Conservation (phyloP, 2,329 filamentous ascomycete species). For the Hymenoscyphus salicellus region DNA sequence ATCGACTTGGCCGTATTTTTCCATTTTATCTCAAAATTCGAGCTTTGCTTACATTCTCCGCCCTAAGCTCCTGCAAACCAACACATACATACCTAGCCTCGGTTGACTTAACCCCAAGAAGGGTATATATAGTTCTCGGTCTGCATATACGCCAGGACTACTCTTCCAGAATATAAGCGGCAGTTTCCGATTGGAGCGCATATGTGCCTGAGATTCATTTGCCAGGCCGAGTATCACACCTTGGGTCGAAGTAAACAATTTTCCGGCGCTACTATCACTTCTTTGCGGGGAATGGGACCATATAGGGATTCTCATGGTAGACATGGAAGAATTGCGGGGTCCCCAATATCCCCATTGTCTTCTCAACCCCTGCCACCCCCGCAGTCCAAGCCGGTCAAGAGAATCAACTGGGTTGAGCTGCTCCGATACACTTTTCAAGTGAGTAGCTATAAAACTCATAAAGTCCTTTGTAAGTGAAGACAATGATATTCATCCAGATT, state of each 20-base stretch:
- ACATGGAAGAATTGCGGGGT: slow-evolving; percentile 18
- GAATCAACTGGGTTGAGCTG: neutral
- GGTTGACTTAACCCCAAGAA: too few species aligned
- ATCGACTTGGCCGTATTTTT: too few species aligned
- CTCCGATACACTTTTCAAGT: neutral
- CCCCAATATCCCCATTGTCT: neutral
- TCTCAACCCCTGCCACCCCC: neutral
- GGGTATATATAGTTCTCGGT: too few species aligned
- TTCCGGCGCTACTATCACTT: slow-evolving; percentile 9
- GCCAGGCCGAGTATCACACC: slow-evolving; percentile 9
- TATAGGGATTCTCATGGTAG: neutral
- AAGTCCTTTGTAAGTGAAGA: neutral
- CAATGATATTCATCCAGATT: neutral
- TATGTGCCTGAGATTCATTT: slow-evolving; percentile 3
- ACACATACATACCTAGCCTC: too few species aligned
- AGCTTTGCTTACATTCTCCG: too few species aligned
- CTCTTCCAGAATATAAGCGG: too few species aligned
- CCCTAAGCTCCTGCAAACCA: too few species aligned
- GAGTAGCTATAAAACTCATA: neutral
- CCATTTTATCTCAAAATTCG: too few species aligned
- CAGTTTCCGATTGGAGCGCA: slow-evolving; percentile 19
- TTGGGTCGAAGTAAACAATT: slow-evolving; percentile 3
- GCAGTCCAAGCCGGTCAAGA: neutral
- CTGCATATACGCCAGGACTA: too few species aligned
- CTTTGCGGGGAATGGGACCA: slow-evolving; percentile 14